Conservation (phyloP, 208 protist species). For the Trypanosoma scelopori region DNA sequence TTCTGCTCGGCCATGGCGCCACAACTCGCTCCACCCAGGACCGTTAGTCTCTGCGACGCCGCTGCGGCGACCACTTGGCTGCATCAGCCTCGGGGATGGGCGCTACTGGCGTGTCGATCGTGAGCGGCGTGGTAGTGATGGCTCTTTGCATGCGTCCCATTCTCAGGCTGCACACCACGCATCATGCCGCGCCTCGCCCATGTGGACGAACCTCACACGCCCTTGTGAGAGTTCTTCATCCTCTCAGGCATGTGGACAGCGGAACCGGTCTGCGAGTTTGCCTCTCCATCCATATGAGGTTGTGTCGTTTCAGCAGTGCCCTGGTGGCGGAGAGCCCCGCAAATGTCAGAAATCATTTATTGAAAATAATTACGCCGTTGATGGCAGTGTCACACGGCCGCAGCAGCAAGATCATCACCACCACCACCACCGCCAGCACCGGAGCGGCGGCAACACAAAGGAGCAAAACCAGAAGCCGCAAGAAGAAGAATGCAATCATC, state of each 20-base stretch:
- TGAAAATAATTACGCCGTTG: background rate
- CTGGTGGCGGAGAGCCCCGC: background rate
- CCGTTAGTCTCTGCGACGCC: conserved; percentile 35
- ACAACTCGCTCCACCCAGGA: conserved; percentile 24
- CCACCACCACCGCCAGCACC: background rate
- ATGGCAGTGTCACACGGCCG: background rate
- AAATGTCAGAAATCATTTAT: background rate
- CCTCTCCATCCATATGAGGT: conserved; percentile 9
- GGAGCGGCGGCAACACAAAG: background rate
- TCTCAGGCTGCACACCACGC: background rate
- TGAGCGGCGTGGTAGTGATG: background rate
- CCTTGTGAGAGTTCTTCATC: background rate
- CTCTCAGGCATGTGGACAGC: background rate
- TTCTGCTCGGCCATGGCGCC: conserved; percentile 49
- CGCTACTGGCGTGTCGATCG: conserved; percentile 30
- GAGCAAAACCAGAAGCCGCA: background rate
- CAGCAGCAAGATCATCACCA: too few species aligned
- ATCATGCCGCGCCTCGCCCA: background rate
- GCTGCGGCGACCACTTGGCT: conserved; percentile 59
- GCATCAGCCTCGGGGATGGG: conserved; percentile 58
- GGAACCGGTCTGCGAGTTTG: background rate
- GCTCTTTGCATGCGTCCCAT: background rate
- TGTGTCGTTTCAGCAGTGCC: background rate
- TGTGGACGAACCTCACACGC: background rate
- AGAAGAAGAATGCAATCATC: background rate